Base-by-base conservation (phyloP, 805 yeast genomes). In the Candida ficus region DNA sequence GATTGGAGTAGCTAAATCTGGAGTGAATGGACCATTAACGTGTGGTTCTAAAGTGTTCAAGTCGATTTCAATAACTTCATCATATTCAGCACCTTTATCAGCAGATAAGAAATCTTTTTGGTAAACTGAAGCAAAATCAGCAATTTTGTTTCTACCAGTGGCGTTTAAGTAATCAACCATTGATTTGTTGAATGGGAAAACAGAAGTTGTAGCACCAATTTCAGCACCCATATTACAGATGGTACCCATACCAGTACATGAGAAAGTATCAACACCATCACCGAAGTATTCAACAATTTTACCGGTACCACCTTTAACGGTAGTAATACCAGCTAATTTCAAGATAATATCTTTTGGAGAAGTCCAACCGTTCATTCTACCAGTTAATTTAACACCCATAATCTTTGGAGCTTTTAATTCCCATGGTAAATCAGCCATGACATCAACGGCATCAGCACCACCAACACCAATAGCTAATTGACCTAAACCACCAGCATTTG, bases 141-240 rank as follows among this genome's bases (percentile, higher is more conserved):
- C 90, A 58, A 91, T 86, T 57, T 84, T 77, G 42, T 77, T 75
- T 73, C 98, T 85, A 54, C 79, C 80, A 44, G 98, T 91, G 42
- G 95, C 93, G 48, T 76, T 67, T 64, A 91, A 77, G 73, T 90
- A 91, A 52, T 83, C 84, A 63, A 70, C 78, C 86, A 86, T 90
- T 50, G 91, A 83, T 60, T 80, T 77, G 75, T 87, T 89, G 86
- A 76, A 89, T 64, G 98, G 98, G 95, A 90, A 90, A 46, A 86
- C 87, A 35, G 97, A 90, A 43, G 98, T 90, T 48, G 98, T 90
- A 46, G 97, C 97, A 71, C 98, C 98, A 55, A 90, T 89, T 71
- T 90, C 98, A 53, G 98, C 98, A 75, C 98, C 98, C 98, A 90
- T 90, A 70, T 90, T 90, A 78, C 98, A 90, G 70, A 90, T 90